Percentiles rank a stretch among this genome's conserved stretches.
phyloP scores from a whole-genome alignment of 2,329 filamentous ascomycete species.

The Talaromyces marneffei region DNA sequence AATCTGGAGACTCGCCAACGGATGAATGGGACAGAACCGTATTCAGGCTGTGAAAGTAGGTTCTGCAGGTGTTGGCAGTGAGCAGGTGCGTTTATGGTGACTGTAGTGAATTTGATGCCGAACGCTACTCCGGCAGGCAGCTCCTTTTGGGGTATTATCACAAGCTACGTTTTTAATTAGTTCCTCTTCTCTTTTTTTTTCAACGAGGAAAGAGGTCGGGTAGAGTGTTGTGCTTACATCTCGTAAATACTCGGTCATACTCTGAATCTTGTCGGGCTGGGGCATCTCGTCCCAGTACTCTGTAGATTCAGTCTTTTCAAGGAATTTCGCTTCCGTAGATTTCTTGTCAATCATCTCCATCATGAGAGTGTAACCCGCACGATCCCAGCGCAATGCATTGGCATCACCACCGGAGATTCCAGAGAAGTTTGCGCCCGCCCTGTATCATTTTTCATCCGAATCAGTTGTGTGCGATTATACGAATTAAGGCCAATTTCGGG shows the following conservation, averaged over 20 bases:
- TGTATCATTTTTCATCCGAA: too few relatives aligned
- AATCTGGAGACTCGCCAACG: neutral
- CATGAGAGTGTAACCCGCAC: conserved; percentile 29
- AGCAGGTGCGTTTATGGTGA: conserved; percentile 39
- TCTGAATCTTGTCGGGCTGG: conserved; percentile 37
- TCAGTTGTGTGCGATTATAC: too few relatives aligned
- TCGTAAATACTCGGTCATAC: conserved; percentile 38
- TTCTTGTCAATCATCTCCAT: conserved; percentile 34
- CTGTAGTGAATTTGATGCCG: conserved; percentile 39
- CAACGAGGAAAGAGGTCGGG: neutral
- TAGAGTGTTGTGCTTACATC: conserved; percentile 27
- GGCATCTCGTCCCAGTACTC: conserved; percentile 41
- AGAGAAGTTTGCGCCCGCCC: conserved; percentile 44
- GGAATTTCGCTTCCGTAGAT: conserved; percentile 27
- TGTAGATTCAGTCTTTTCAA: conserved; percentile 34
- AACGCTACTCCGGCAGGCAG: conserved; percentile 33
- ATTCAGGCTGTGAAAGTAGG: conserved; percentile 36
- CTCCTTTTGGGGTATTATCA: conserved; percentile 25
- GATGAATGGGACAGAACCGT: conserved; percentile 32
- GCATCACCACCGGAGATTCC: conserved; percentile 39
- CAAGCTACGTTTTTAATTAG: neutral
- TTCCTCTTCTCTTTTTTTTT: neutral
- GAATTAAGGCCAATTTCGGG: too few relatives aligned
- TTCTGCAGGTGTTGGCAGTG: conserved; percentile 40
- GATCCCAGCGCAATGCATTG: conserved; percentile 42